Evolutionary conservation across 2,329 filamentous ascomycete genomes (phyloP).

Genomic region (Penicillium sp.): DNA sequence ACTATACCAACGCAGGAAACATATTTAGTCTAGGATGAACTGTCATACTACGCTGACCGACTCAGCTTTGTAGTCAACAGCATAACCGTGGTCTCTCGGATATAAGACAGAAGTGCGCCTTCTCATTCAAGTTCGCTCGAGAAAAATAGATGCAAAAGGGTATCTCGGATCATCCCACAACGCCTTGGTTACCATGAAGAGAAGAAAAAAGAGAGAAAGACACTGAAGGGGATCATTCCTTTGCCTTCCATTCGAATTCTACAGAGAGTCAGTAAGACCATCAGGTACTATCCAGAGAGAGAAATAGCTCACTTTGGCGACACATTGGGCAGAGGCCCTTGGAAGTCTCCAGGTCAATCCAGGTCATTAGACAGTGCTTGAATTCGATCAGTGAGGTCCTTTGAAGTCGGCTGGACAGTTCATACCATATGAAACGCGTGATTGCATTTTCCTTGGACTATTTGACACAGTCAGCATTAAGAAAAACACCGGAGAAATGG

Average conservation of each 20-base stretch:
- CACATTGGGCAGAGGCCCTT: conserved; percentile 98
- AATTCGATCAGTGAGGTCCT: conserved; percentile 4
- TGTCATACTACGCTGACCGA: background rate
- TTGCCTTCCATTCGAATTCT: conserved; percentile 58
- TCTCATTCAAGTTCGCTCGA: no score
- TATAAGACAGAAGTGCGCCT: background rate
- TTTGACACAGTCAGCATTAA: conserved; percentile 8
- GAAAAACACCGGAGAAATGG: background rate
- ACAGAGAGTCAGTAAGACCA: conserved; percentile 4
- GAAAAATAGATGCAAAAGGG: conserved; percentile 3
- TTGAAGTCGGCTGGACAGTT: conserved; percentile 12
- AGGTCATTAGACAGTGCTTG: conserved; percentile 82
- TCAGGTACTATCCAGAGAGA: background rate
- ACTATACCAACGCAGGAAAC: no score
- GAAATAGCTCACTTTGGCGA: conserved; percentile 70
- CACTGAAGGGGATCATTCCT: conserved; percentile 27
- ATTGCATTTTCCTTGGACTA: conserved; percentile 93
- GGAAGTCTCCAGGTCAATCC: conserved; percentile 92
- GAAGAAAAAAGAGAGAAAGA: conserved; percentile 3
- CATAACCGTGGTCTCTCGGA: no score
- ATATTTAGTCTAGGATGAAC: no score
- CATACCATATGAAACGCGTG: conserved; percentile 96
- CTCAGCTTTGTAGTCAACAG: background rate
- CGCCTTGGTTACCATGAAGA: conserved; percentile 5
- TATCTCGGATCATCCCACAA: conserved; percentile 6